Base-by-base conservation (phyloP, 768 basidiomycete species). In the Myochromella boudieri region DNA sequence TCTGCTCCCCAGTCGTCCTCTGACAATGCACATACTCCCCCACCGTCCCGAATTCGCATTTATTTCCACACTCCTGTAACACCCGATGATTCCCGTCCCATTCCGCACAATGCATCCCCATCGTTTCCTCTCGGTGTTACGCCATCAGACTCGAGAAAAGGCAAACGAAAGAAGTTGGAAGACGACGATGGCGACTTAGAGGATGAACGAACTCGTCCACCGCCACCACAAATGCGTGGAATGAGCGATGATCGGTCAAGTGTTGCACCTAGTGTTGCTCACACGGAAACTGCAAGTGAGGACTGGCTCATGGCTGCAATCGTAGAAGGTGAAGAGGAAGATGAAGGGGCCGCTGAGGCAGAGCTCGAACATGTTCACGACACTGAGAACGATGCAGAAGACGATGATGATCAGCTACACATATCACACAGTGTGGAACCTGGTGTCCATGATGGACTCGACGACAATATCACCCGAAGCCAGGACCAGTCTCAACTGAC, bases 291-390 rank as follows among this genome's bases (percentile, higher is more conserved):
- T 40, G 75, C 80, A 26, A 88, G 86, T 65, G 89, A 91, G 64
- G 89, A 91, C 67, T 91, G 89, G 89, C 73, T 91, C 33, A 91
- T 91, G 89, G 89, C 87, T 62, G 88, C 89, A 42, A 91, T 91
- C 57, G 83, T 77, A 46, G 85, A 84, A 62, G 84, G 79, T 56
- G 84, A 82, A 57, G 82, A 71, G 46, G 84, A 81, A 48, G 76
- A 62, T n/a, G 73, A 71, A 44, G 60, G 67, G n/a, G 69, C 61
- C n/a, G 59, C 57, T 47, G 67, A 70, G 51, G 66, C 70, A 60
- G 71, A 73, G 48, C 61, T 55, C 52, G 64, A 54, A 21, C 53
- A 49, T 17, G 60, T 65, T 51, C n/a, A n/a, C n/a, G 75, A 72
- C 27, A 74, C 28, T 38, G 70, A 71, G 40, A 70, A 70, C 44